Conservation (phyloP, 108 stramenopile species). For the Cyclostephanos invisitatus region DNA sequence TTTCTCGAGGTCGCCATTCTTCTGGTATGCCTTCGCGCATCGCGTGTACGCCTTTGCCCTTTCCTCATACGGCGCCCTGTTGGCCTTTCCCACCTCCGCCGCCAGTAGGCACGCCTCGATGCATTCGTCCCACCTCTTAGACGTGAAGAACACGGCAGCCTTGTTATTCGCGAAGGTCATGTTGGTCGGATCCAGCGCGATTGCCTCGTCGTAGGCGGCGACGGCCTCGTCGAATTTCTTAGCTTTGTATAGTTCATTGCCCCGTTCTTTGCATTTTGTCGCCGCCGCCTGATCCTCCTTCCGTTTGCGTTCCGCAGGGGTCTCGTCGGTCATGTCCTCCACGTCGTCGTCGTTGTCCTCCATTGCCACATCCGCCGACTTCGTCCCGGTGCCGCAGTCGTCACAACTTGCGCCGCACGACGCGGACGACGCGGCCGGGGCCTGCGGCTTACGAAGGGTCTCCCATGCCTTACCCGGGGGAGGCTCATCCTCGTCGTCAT, state of each 20-base stretch:
- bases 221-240: slow-evolving; percentile 96
- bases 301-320: slow-evolving; percentile 83
- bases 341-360: slow-evolving; percentile 41
- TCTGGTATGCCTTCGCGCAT: slow-evolving; percentile 91
- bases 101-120: slow-evolving; percentile 87
- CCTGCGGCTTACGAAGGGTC: slow-evolving; percentile 16
- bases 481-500: slow-evolving; percentile 48
- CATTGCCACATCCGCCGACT: slow-evolving; percentile 22
- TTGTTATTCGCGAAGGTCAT: slow-evolving; percentile 96
- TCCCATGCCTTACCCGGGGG: slow-evolving; percentile 28
- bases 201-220: slow-evolving; percentile 97
- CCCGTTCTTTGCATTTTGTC: slow-evolving; percentile 82
- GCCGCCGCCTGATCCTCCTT: slow-evolving; percentile 82
- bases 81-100: slow-evolving; percentile 88
- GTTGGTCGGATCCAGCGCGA: slow-evolving; percentile 92
- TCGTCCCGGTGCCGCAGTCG: slow-evolving; percentile 3
- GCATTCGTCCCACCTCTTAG: slow-evolving; percentile 90
- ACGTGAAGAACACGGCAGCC: slow-evolving; percentile 95
- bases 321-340: slow-evolving; percentile 70
- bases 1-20: slow-evolving; percentile 85
- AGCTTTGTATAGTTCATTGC: slow-evolving; percentile 92
- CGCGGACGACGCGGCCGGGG: not conserved
- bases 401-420: slow-evolving; percentile 9
- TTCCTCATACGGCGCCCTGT: slow-evolving; percentile 91
- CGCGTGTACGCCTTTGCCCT: slow-evolving; percentile 94